A percentile compares a stretch with the other conserved stretches of the same genome.
These are phyloP conservation scores for Metschnikowia hibisci DNA, from an alignment of 805 yeast species.

Conservation along the genomic window DNA sequence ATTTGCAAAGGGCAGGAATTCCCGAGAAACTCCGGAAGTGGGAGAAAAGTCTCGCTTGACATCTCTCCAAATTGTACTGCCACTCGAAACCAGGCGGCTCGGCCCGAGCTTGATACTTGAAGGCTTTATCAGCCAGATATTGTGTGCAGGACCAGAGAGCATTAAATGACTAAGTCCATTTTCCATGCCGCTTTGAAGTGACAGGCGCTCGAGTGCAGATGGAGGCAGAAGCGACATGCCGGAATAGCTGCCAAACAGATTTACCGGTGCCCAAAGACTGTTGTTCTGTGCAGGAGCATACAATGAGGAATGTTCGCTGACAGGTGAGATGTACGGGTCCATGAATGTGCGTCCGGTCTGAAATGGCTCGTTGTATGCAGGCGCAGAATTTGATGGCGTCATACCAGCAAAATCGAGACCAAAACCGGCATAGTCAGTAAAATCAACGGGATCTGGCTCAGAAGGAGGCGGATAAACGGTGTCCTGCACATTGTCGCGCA, in stretches of 20 bases:
- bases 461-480: not conserved
- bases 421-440: no score
- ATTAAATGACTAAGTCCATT: constrained; percentile 9
- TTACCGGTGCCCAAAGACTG: not conserved
- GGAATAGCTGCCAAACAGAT: constrained; percentile 8
- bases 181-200: constrained; percentile 11
- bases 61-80: constrained; percentile 15
- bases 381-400: no score
- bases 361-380: no score
- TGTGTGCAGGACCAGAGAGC: constrained; percentile 10
- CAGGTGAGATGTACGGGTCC: constrained; percentile 2
- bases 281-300: not conserved
- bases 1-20: constrained; percentile 14
- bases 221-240: constrained; percentile 11
- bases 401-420: no score
- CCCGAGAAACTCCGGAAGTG: constrained; percentile 7
- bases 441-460: not conserved
- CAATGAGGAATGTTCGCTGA: not conserved
- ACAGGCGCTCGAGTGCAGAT: constrained; percentile 8
- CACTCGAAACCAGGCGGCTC: constrained; percentile 12
- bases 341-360: no score
- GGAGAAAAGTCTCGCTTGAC: constrained; percentile 12
- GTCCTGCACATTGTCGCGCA: constrained; percentile 3
- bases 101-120: constrained; percentile 9
- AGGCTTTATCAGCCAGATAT: constrained; percentile 18